A percentile compares a stretch with the other conserved stretches of the same genome.
Evolutionary conservation across 1,284 basidiomycete species (phyloP).

Genomic region (Afroboletus lepidellus): DNA sequence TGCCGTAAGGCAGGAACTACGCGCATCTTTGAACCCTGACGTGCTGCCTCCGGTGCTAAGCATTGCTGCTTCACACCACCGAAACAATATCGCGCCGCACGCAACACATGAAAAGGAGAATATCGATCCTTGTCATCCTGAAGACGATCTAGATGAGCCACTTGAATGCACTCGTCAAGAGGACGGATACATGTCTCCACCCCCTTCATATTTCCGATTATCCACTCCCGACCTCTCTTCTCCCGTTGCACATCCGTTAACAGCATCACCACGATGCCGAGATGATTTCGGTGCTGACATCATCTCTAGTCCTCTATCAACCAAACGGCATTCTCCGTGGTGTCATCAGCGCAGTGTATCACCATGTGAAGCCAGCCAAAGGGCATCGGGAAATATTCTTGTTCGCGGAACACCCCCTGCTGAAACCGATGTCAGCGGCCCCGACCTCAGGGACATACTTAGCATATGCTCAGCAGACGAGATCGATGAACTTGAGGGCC

Average conservation of each 20-base stretch:
- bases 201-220: conserved; percentile 47
- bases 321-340: conserved; percentile 24
- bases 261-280: conserved; percentile 11
- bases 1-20: conserved; percentile 21
- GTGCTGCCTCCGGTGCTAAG: conserved; percentile 42
- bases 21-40: conserved; percentile 10
- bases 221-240: conserved; percentile 65
- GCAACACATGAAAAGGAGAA: conserved; percentile 39
- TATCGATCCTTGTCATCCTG: conserved; percentile 37
- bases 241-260: conserved; percentile 38
- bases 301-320: conserved; percentile 58
- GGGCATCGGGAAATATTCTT: conserved; percentile 33
- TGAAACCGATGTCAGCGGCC: conserved; percentile 30
- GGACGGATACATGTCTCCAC: conserved; percentile 74
- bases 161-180: conserved; percentile 54
- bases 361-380: neutral
- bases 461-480: conserved; percentile 48
- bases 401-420: conserved; percentile 35
- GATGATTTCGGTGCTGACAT: conserved; percentile 56
- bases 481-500: conserved; percentile 40
- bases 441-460: conserved; percentile 49
- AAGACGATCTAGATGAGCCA: conserved; percentile 27
- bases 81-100: conserved; percentile 42
- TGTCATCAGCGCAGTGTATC: conserved; percentile 12
- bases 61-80: conserved; percentile 33